Evolutionary conservation across 352 stramenopile species (phyloP), one percentile per base, ranked within the genome.

Genomic region (Globisporangium middletonii): DNA sequence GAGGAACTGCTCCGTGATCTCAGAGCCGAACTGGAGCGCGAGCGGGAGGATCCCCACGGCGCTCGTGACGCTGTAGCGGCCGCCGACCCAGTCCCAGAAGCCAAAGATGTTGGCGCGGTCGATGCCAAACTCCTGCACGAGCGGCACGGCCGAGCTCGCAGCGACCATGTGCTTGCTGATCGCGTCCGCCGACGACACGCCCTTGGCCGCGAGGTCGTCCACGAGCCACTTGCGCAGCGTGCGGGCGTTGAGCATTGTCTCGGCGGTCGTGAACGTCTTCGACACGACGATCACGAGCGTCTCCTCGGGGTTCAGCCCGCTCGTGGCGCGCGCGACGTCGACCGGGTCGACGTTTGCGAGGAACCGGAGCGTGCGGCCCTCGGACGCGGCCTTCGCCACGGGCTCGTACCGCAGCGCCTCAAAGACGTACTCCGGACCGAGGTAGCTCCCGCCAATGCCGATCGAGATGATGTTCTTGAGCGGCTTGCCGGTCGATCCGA

Each of bases 31-130:
- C 55, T 99, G 93, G 13, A 99, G 73, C 13, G 92, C 88, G 15
- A 99, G 71, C 6, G 97, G 97, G 38, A 99, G 68, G 56, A 99
- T 91, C 48, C 97, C 97, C 8, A 99, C 96, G 5, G 96, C 93
- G 50, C 92, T 98, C 69, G 92, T 99, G 26, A 99, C 96, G 50
- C 83, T 98, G 84, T 98, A 99, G 57, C 97, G 83, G 27, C 97
- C 97, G 41, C 97, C 96, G 1, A 99, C 96, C 96, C 97, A 99
- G 83, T 99, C 95, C 96, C 96, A 99, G 71, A 99, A 98, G 48
- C 83, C 90, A 73, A 99, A 99, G 50, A 99, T 96, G 68, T 99
- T 98, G 37, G 89, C 69, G 52, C 84, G 68, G 59, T 94, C 77
- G 55, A 99, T 99, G 37, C 97, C 97, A 61, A 99, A 98, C 47